These are phyloP conservation scores for Aspergillus ochraceus DNA, from an alignment of 2,329 filamentous ascomycete species.

Conservation along the genomic window DNA sequence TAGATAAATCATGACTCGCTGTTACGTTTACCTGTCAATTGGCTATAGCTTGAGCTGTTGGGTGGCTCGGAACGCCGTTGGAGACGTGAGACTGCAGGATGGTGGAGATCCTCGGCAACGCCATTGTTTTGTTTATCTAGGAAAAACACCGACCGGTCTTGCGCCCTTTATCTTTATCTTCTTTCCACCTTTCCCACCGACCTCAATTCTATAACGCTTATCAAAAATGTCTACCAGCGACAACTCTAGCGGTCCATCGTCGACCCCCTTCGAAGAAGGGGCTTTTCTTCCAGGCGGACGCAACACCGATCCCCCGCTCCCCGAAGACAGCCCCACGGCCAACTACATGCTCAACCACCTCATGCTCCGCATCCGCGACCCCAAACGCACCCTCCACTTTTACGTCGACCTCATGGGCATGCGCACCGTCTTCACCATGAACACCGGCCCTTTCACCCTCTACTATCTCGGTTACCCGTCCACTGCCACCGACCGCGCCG, in stretches of 20 bases:
- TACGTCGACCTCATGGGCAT: slow-evolving; percentile 42
- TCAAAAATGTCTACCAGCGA: slow-evolving; percentile 2
- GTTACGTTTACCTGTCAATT: background rate
- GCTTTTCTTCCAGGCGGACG: slow-evolving; percentile 31
- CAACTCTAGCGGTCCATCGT: slow-evolving; percentile 6
- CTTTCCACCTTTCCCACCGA: no score
- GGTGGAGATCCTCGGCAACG: background rate
- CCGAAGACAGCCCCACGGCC: slow-evolving; percentile 26
- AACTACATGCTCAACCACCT: slow-evolving; percentile 41
- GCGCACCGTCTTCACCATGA: slow-evolving; percentile 41
- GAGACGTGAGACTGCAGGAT: background rate
- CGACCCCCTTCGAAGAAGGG: slow-evolving; percentile 25
- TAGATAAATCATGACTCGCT: background rate
- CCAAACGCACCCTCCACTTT: slow-evolving; percentile 35
- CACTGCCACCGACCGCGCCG: slow-evolving; percentile 25
- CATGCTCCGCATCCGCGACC: slow-evolving; percentile 39
- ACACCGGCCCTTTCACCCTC: slow-evolving; percentile 41
- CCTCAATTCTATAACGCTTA: background rate
- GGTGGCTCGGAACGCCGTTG: background rate
- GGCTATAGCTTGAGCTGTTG: background rate
- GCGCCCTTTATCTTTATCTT: background rate
- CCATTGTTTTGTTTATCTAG: background rate
- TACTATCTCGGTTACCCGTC: slow-evolving; percentile 43
- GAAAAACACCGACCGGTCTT: background rate
- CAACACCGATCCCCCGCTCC: slow-evolving; percentile 30